Base-by-base conservation (phyloP, 495 filamentous ascomycete genomes). In the Penicillium coprophilum region DNA sequence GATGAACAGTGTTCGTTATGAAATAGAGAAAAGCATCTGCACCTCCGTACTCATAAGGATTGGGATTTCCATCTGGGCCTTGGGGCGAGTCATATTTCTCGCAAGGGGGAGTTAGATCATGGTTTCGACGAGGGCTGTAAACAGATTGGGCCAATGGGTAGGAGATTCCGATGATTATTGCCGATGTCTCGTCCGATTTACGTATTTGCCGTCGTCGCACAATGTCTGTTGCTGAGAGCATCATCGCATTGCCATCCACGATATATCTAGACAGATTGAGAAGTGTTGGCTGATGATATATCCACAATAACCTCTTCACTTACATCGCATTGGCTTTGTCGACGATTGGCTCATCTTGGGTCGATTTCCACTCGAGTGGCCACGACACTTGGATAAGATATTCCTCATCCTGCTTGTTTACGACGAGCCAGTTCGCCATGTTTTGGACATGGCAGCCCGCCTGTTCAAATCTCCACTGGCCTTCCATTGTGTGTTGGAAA, bases 171-270 rank as follows among this genome's bases (percentile, higher is more conserved):
- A 67, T 48, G 17, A 62, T 53, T 9, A 67, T 48, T 0, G 64
- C 60, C 6, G 46, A 50, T 20, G 45, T 27, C n/a, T 60, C 47
- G 1, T 57, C n/a, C 1, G 46, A 30, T 3, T 46, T 46, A 32
- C 38, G 21, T 4, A 52, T 24, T 34, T 50, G 40, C 8, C 55
- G 58, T 7, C 60, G 53, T 12, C 64, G 61, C n/a, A 64, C 49
- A 30, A 57, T 40, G 19, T 67, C 64, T 17, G 60, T 60, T 8
- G 64, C 64, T 2, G 64, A 59, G 0, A 60, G 56, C 28, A 64
- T 55, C 46, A 64, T 50, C 15, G 64, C 64, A 38, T 67, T 67
- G 10, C 64, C 64, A 41, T 67, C 64, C 3, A 67, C 61, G 5
- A 62, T 30, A 28, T 64, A 67, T 17, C 64, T 67, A 19, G 6